These are phyloP conservation scores for Botrytis squamosa DNA, from an alignment of 2,329 filamentous ascomycete species.

Conservation along the genomic window DNA sequence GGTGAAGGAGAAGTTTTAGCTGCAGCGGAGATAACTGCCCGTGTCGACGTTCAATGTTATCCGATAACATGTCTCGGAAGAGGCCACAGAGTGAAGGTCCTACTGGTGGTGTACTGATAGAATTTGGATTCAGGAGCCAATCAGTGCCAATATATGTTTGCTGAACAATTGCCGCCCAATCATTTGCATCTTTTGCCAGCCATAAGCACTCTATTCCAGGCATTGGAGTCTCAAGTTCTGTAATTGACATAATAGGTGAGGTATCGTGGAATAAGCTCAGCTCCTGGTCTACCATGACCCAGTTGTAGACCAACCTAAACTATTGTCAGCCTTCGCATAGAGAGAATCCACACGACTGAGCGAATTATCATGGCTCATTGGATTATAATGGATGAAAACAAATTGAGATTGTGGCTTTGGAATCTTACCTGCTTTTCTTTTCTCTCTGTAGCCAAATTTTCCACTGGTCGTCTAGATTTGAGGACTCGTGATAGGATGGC, in stretches of 20 bases:
- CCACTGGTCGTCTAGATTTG: constrained; percentile 55
- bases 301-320: constrained; percentile 67
- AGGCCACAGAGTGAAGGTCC: constrained; percentile 62
- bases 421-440: constrained; percentile 56
- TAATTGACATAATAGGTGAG: constrained; percentile 61
- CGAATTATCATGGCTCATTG: background rate
- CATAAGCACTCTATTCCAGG: constrained; percentile 62
- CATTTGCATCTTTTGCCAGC: constrained; percentile 55
- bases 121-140: constrained; percentile 36
- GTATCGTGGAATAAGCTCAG: constrained; percentile 65
- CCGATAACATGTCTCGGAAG: constrained; percentile 66
- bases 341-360: background rate
- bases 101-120: constrained; percentile 48
- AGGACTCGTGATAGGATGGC: constrained; percentile 44
- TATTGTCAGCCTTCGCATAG: background rate
- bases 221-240: constrained; percentile 63
- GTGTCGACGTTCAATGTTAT: constrained; percentile 55
- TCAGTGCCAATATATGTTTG: constrained; percentile 54
- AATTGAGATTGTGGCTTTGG: background rate
- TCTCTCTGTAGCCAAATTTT: constrained; percentile 64
- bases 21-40: constrained; percentile 51
- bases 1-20: constrained; percentile 66
- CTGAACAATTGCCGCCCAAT: constrained; percentile 61
- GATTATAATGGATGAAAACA: background rate
- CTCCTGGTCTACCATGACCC: constrained; percentile 74